Conservation (phyloP, 768 basidiomycete genomes). For the Hypholoma sublateritium region DNA sequence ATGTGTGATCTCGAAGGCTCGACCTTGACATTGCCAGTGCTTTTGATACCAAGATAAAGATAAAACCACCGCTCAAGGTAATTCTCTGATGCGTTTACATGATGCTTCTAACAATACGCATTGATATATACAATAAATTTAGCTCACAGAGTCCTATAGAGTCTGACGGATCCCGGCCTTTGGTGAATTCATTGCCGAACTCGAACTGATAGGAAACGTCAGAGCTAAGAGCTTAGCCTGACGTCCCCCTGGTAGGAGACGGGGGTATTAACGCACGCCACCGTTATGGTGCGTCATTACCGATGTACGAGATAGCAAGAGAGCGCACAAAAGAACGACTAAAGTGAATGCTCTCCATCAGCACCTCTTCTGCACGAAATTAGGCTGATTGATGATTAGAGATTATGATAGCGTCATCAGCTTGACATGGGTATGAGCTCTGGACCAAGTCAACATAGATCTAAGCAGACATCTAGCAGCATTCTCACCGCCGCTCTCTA, state of each 20-base stretch:
- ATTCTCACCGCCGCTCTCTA: not conserved
- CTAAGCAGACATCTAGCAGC: not conserved
- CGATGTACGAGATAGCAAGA: no score
- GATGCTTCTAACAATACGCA: constrained; percentile 3
- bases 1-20: constrained; percentile 2
- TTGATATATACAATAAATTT: not conserved
- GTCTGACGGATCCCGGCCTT: not conserved
- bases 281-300: not conserved
- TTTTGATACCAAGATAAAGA: not conserved
- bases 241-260: not conserved
- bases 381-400: not conserved
- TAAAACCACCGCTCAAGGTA: not conserved
- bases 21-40: not conserved
- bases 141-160: no score
- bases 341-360: not conserved
- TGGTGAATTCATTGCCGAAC: not conserved
- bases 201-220: constrained; percentile 5
- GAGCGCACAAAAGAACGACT: not conserved
- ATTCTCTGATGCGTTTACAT: not conserved
- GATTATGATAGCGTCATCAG: not conserved
- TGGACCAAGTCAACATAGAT: not conserved
- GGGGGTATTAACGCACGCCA: not conserved
- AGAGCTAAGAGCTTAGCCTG: not conserved
- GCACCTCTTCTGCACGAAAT: not conserved
- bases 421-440: not conserved